Base-by-base conservation (phyloP, 768 basidiomycete genomes). In the Boletus vermiculosoides region DNA sequence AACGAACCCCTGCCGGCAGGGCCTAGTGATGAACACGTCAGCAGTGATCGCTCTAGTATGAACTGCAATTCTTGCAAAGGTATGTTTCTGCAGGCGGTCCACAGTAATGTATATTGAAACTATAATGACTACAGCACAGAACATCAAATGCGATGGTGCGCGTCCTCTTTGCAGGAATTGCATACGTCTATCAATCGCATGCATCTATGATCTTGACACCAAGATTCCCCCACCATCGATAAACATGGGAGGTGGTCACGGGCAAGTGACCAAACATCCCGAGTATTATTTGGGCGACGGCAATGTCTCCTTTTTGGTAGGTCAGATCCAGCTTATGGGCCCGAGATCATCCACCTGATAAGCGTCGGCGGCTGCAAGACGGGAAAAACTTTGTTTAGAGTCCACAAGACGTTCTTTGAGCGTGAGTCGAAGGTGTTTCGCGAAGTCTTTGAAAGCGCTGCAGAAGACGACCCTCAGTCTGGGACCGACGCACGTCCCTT, bases 401-500 rank as follows among this genome's bases (percentile, higher is more conserved):
- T 89, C 0, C 85, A 88, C 55, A 73, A 75, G 0, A 80, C 78
- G 4, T 86, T 86, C 39, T 84, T 89, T 25, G 75, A 77, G 16
- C 74, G 86, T 0, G 85, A 89, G 45, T 87, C 85, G 0, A 33
- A 60, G 0, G 68, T 71, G 20, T 86, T 87, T 63, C 64, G 64
- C 1, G 61, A 65, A 0, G 62, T 73, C 30, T 68, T 83, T 2
- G 63, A 63, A 1, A 49, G 65, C 0, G 66, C 76, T 7, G 73
- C 74, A 2, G 49, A 62, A 1, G 66, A 63, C 0, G 63, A 62
- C 0, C 66, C 65, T 0, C 80, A 73, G 0, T 66, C 73, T 0
- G 67, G 65, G 12, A 65, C 64, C 0, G 81, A 81, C 18, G 67
- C 62, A 0, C 71, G 66, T 18, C 78, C 83, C 0, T 74, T 83